Base-by-base conservation (phyloP, 2,329 filamentous ascomycete species). In the Fusarium foetens region DNA sequence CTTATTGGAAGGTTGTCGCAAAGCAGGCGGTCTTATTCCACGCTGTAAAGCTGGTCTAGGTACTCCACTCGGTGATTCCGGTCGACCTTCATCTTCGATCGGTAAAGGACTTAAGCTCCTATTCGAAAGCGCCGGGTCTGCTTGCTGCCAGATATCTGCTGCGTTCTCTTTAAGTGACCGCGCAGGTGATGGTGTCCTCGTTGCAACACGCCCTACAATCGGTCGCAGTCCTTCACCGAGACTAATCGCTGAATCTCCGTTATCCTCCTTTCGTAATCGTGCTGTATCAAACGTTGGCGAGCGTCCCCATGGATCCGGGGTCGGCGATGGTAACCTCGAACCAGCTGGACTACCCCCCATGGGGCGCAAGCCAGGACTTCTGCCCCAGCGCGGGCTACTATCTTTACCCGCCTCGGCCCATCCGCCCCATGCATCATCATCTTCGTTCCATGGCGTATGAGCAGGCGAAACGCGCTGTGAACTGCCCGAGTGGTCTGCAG, bases 1-100 rank as follows among this genome's bases (percentile, higher is more conserved):
- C 68, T 86, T 88, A 12, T 84, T 85, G 0, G 75, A 71, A 9
- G 71, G 49, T 57, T 83, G 77, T 39, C 75, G 70, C 7, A 61
- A 64, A n/a, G 62, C 38, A 25, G 69, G 53, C 8, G 64, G 49
- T n/a, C 61, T 63, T 10, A 58, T 67, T 23, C 51, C 55, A 6
- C 53, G 54, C 14, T 62, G 69, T 13, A 75, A 53, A 19, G 75
- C 73, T n/a, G 65, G 72, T 21, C 49, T 58, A 12, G 75, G 72
- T 11, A 49, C 51, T 21, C 55, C 58, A 16, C 74, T 72, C 7
- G 71, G 69, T 6, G 79, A 79, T 19, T 54, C 64, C 10, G 74
- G 58, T 21, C 68, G 63, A 7, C 36, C 58, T 49, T 62, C 70
- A 29, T 73, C 61, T 7, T 72, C 66, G 29, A 35, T 71, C 27